Evolutionary conservation across 2,329 filamentous ascomycete species (phyloP).

Genomic region (Fusarium beomiforme): DNA sequence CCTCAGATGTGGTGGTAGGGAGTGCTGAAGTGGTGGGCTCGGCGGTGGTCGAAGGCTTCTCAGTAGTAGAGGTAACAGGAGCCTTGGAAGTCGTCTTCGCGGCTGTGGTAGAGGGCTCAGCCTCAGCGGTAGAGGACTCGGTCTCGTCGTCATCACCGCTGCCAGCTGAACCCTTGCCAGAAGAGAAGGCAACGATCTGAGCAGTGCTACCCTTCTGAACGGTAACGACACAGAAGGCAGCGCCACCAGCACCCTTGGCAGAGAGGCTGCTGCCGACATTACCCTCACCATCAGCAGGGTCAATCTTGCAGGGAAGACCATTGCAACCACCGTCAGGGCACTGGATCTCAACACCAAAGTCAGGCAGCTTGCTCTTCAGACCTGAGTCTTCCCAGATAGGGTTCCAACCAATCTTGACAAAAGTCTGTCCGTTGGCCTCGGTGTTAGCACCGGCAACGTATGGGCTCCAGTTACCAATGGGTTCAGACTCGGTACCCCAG

Average conservation of each 20-base stretch:
- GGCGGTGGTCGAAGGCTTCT: slow-evolving; percentile 24
- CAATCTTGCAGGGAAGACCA: slow-evolving; percentile 78
- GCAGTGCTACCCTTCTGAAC: slow-evolving; percentile 73
- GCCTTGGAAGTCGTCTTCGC: slow-evolving; percentile 27
- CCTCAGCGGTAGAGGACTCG: slow-evolving; percentile 20
- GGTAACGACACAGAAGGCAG: slow-evolving; percentile 80
- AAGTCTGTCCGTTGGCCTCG: slow-evolving; percentile 71
- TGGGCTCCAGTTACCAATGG: slow-evolving; percentile 79
- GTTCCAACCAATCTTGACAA: slow-evolving; percentile 81
- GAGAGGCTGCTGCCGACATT: slow-evolving; percentile 65
- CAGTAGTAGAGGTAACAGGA: slow-evolving; percentile 33
- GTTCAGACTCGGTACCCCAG: slow-evolving; percentile 72
- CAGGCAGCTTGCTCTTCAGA: slow-evolving; percentile 67
- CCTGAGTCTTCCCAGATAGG: slow-evolving; percentile 72
- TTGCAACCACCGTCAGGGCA: slow-evolving; percentile 74
- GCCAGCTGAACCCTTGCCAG: slow-evolving; percentile 48
- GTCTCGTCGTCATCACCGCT: slow-evolving; percentile 30
- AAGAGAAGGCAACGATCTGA: slow-evolving; percentile 70
- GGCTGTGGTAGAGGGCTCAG: slow-evolving; percentile 38
- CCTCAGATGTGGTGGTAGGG: slow-evolving; percentile 21
- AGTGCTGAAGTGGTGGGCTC: slow-evolving; percentile 31
- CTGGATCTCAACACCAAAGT: slow-evolving; percentile 75
- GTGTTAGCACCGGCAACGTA: slow-evolving; percentile 82
- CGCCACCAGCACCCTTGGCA: slow-evolving; percentile 72
- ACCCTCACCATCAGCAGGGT: slow-evolving; percentile 67